Evolutionary conservation across 2,329 filamentous ascomycete species (phyloP).

Genomic region (Trichoderma sp.): DNA sequence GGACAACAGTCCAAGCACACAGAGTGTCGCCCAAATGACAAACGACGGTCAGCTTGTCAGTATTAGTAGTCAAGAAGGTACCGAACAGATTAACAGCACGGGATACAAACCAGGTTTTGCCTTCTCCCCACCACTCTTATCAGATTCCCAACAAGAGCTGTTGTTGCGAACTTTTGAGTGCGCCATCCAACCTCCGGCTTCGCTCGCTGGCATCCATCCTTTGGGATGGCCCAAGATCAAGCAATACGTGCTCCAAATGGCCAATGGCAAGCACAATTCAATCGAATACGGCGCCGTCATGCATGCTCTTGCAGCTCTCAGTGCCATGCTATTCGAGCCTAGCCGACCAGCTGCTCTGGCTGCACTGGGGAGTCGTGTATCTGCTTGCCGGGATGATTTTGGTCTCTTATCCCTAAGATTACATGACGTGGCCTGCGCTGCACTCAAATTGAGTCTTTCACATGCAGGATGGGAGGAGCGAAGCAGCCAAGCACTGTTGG

Average conservation of each 20-base stretch:
- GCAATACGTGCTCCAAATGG: conserved; percentile 6
- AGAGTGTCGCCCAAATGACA: not conserved
- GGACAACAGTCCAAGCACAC: not conserved
- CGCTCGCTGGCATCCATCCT: not conserved
- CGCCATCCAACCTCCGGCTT: conserved; percentile 2
- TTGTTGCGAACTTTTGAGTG: not conserved
- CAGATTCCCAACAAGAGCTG: not conserved
- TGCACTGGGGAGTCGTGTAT: not conserved
- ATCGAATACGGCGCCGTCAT: conserved; percentile 9
- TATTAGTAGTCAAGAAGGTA: not conserved
- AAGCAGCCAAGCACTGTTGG: conserved; percentile 3
- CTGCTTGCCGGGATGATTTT: conserved; percentile 3
- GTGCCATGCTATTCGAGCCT: conserved; percentile 7
- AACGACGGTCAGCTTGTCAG: not conserved
- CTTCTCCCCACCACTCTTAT: not conserved
- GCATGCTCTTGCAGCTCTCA: conserved; percentile 12
- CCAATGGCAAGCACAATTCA: not conserved
- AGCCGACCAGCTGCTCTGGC: conserved; percentile 6
- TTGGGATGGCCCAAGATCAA: conserved; percentile 3
- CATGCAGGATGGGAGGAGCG: conserved; percentile 7
- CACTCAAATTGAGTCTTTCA: not conserved
- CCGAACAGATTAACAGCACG: not conserved
- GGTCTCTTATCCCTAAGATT: not conserved
- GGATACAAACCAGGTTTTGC: conserved; percentile 2
- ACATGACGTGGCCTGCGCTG: conserved; percentile 2